Conservation (phyloP, 2,329 filamentous ascomycete genomes). For the Teratosphaeria gauchensis region DNA sequence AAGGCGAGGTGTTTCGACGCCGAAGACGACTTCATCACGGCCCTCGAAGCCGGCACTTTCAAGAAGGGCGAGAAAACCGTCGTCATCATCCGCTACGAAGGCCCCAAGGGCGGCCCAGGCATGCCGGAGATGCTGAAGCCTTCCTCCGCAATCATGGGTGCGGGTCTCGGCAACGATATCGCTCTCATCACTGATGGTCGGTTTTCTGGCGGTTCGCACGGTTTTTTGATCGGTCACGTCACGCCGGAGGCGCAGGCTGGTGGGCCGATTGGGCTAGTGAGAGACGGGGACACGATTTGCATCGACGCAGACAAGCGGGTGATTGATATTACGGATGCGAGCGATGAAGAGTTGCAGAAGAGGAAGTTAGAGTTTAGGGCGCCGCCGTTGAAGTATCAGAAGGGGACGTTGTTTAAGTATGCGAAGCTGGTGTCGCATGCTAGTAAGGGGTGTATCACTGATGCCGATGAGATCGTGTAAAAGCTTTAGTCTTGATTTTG, state of each 20-base stretch:
- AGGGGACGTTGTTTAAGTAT: constrained; percentile 53
- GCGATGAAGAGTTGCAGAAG: constrained; percentile 50
- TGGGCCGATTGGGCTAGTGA: constrained; percentile 73
- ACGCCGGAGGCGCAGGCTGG: constrained; percentile 80
- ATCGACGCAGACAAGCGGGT: constrained; percentile 70
- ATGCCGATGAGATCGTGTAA: constrained; percentile 19
- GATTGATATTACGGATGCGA: constrained; percentile 53
- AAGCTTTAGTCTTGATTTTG: not conserved
- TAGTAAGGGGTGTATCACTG: constrained; percentile 50
- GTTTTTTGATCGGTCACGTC: constrained; percentile 80
- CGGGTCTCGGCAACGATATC: constrained; percentile 61
- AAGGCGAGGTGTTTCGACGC: constrained; percentile 62
- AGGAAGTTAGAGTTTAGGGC: constrained; percentile 43
- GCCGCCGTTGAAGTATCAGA: constrained; percentile 48
- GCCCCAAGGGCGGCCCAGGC: constrained; percentile 62
- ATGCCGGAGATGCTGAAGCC: constrained; percentile 72
- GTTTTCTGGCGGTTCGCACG: constrained; percentile 74
- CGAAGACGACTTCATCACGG: constrained; percentile 59
- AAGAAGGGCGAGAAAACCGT: constrained; percentile 70
- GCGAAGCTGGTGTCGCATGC: constrained; percentile 47
- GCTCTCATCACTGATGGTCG: constrained; percentile 66
- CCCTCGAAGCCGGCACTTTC: constrained; percentile 58
- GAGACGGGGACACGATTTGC: constrained; percentile 68
- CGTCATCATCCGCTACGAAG: constrained; percentile 65
- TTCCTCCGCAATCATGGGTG: constrained; percentile 63